phyloP scores from a whole-genome alignment of 2,329 filamentous ascomycete genomes.

The Xylariales sp. region DNA sequence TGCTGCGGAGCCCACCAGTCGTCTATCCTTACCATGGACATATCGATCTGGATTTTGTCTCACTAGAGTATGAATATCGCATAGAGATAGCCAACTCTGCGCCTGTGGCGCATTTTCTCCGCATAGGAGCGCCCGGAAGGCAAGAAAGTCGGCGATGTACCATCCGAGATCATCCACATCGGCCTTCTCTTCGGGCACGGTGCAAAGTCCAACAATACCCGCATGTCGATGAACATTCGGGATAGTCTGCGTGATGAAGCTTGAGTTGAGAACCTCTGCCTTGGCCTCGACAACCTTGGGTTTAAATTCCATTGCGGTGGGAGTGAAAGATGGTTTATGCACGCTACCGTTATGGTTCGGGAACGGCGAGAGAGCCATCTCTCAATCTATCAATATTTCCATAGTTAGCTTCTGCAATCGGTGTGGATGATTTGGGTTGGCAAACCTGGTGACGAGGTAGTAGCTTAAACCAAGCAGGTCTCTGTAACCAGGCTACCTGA shows the following conservation, averaged over 20 bases:
- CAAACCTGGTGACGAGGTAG: neutral
- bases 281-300: constrained; percentile 17
- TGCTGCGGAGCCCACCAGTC: constrained; percentile 38
- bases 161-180: constrained; percentile 45
- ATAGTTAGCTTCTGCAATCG: neutral
- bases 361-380: constrained; percentile 12
- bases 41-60: constrained; percentile 39
- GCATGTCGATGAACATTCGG: constrained; percentile 39
- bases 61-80: constrained; percentile 40
- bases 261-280: constrained; percentile 34
- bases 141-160: constrained; percentile 48
- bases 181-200: constrained; percentile 43
- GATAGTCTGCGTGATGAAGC: constrained; percentile 41
- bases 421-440: neutral
- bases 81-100: constrained; percentile 47
- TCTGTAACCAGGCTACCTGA: neutral
- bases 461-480: neutral
- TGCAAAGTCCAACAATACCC: constrained; percentile 45
- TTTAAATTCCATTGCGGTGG: constrained; percentile 27
- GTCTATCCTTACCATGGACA: constrained; percentile 43
- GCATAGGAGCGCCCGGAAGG: constrained; percentile 46
- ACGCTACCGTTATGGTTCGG: neutral
- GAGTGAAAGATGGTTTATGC: constrained; percentile 7
- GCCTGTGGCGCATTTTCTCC: constrained; percentile 33
- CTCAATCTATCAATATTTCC: neutral